These are phyloP conservation scores for Notholithocarpus densiflorus DNA, from an alignment of 306 rosid species.

Conservation along the genomic window DNA sequence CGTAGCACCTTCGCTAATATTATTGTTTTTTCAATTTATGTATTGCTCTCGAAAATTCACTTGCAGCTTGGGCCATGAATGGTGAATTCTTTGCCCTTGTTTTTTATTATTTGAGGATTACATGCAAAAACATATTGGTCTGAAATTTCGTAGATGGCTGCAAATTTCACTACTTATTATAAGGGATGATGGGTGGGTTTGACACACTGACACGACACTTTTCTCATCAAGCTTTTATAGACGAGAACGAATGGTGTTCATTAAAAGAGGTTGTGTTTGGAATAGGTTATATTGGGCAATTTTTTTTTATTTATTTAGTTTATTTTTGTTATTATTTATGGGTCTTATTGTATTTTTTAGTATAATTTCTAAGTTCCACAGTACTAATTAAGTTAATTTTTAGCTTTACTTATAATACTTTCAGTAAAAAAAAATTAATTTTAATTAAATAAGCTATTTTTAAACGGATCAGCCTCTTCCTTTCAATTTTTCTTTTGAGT, in stretches of 20 bases:
- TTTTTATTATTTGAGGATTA: background rate
- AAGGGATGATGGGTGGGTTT: too few species aligned
- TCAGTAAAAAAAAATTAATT: accelerated
- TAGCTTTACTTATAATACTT: accelerated
- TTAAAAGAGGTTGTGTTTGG: too few species aligned
- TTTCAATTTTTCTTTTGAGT: too few species aligned
- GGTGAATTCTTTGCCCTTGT: too few species aligned
- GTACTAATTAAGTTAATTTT: too few species aligned
- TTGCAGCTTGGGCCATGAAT: background rate
- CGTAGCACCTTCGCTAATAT: background rate
- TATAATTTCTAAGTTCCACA: accelerated
- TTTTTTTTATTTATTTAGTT: too few species aligned
- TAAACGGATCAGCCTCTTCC: accelerated
- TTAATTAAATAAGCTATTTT: accelerated
- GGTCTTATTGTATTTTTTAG: accelerated
- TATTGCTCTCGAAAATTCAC: background rate
- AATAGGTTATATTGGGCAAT: accelerated
- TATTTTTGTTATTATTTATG: too few species aligned
- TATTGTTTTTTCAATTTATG: background rate
- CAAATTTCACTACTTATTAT: too few species aligned
- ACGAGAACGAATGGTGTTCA: too few species aligned
- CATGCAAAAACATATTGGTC: background rate
- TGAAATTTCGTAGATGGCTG: background rate
- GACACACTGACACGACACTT: too few species aligned
- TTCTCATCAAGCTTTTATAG: too few species aligned